A percentile compares a stretch with the other conserved stretches of the same genome.
Evolutionary conservation across 2,329 filamentous ascomycete species (phyloP).

Genomic region (Pyrenophora teres): DNA sequence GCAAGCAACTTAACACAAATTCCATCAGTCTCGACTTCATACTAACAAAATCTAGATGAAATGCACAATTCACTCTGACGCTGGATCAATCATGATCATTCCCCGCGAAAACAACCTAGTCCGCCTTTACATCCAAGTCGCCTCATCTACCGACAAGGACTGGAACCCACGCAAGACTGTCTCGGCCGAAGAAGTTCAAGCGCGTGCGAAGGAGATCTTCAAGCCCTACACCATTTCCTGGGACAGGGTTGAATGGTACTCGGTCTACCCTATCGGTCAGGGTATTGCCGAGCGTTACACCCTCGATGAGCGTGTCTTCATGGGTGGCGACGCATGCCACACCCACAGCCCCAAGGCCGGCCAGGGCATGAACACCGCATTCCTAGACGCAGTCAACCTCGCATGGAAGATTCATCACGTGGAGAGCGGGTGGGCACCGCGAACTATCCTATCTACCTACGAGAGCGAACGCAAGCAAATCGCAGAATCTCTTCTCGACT

Average conservation of each 20-base stretch:
- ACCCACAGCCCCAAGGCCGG: conserved; percentile 68
- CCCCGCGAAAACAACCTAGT: conserved; percentile 60
- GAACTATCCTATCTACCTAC: conserved; percentile 79
- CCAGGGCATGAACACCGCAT: conserved; percentile 67
- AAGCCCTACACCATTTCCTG: conserved; percentile 65
- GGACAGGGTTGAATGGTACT: conserved; percentile 70
- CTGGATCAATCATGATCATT: conserved; percentile 68
- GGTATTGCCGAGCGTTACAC: conserved; percentile 69
- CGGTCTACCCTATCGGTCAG: conserved; percentile 68
- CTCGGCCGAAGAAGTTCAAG: conserved; percentile 63
- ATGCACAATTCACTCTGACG: conserved; percentile 69
- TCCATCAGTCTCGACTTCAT: not conserved
- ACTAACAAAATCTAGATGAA: conserved; percentile 56
- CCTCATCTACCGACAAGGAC: conserved; percentile 64
- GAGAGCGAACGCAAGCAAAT: conserved; percentile 83
- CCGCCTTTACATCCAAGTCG: conserved; percentile 63
- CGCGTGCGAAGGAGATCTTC: conserved; percentile 62
- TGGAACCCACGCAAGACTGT: conserved; percentile 65
- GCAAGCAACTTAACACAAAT: conserved; percentile 33
- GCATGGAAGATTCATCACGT: conserved; percentile 97
- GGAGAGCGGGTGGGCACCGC: conserved; percentile 77
- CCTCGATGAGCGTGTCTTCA: conserved; percentile 67
- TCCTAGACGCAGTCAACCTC: conserved; percentile 75
- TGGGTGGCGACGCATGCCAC: conserved; percentile 68
- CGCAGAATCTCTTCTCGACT: conserved; percentile 81